These are phyloP conservation scores for Ensete glaucum DNA, from an alignment of 176 grass and related monocot species.

Conservation along the genomic window DNA sequence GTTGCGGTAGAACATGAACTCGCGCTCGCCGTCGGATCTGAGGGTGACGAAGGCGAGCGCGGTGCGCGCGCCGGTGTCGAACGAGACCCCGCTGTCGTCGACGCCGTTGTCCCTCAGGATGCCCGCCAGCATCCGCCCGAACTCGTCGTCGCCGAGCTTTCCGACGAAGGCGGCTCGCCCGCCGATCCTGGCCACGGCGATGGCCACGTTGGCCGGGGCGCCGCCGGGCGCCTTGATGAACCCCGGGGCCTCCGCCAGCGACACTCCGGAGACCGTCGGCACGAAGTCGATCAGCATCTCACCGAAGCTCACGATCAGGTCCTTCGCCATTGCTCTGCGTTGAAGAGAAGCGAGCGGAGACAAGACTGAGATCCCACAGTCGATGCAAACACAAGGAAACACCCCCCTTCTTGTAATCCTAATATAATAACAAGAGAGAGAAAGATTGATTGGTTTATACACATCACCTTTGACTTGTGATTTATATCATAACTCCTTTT, in stretches of 20 bases:
- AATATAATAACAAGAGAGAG: background rate
- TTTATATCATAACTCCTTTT: background rate
- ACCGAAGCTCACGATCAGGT: slow-evolving; percentile 3
- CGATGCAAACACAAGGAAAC: background rate
- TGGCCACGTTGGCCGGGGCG: slow-evolving; percentile 3
- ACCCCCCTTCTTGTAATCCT: no score
- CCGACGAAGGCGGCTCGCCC: slow-evolving; percentile 1
- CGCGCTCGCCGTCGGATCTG: slow-evolving; percentile 1
- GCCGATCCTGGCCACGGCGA: slow-evolving; percentile 1
- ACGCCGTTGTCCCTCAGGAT: background rate
- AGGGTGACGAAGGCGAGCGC: slow-evolving; percentile 5
- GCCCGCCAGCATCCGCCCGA: slow-evolving; percentile 7
- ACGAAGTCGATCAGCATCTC: slow-evolving; percentile 15
- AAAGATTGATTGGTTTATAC: background rate
- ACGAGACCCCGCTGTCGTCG: slow-evolving; percentile 1
- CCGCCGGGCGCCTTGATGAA: slow-evolving; percentile 13
- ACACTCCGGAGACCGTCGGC: background rate
- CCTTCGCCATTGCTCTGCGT: background rate
- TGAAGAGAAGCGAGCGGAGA: background rate
- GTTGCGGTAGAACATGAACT: slow-evolving; percentile 13
- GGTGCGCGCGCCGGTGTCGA: slow-evolving; percentile 11
- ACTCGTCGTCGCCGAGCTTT: slow-evolving; percentile 8
- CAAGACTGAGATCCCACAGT: background rate
- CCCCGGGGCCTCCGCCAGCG: background rate
- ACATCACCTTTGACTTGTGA: background rate